phyloP scores from a whole-genome alignment of 2,329 filamentous ascomycete species.

The Monosporascus ibericus region DNA sequence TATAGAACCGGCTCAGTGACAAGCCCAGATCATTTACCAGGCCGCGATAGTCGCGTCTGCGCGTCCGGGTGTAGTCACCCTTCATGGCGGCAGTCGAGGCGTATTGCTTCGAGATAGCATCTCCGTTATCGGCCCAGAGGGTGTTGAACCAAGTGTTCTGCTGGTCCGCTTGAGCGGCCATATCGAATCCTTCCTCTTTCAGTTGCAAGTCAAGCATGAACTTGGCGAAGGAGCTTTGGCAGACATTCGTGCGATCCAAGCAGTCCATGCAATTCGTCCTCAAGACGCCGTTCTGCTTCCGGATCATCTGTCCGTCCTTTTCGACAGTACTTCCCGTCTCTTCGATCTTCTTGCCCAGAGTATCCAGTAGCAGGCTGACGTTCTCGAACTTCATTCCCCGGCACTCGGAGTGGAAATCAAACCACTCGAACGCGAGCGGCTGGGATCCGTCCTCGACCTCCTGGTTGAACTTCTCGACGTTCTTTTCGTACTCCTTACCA shows the following conservation, averaged over 20 bases:
- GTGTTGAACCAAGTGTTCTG: constrained; percentile 91
- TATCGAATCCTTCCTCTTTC: constrained; percentile 66
- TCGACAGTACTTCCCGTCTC: constrained; percentile 65
- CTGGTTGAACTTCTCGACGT: constrained; percentile 61
- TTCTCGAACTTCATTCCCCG: constrained; percentile 98
- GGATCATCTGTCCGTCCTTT: constrained; percentile 34
- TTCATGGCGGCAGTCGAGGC: constrained; percentile 94
- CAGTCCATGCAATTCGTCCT: constrained; percentile 99
- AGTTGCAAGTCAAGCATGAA: constrained; percentile 77
- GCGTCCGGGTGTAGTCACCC: constrained; percentile 89
- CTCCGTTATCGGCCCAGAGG: constrained; percentile 95
- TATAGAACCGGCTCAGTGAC: constrained; percentile 71
- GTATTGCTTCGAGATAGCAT: constrained; percentile 92
- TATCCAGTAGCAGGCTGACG: constrained; percentile 71
- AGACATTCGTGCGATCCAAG: constrained; percentile 90
- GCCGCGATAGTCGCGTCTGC: constrained; percentile 84
- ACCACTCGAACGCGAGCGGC: constrained; percentile 79
- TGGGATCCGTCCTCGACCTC: constrained; percentile 39
- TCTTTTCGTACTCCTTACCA: constrained; percentile 69
- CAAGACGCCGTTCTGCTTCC: constrained; percentile 67
- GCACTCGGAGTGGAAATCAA: constrained; percentile 90
- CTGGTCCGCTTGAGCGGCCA: constrained; percentile 69
- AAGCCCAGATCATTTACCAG: constrained; percentile 87
- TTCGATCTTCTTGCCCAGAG: constrained; percentile 61
- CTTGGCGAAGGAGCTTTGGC: constrained; percentile 84